These are phyloP conservation scores for Globisporangium barbulae DNA, from an alignment of 352 stramenopile species.

Conservation along the genomic window DNA sequence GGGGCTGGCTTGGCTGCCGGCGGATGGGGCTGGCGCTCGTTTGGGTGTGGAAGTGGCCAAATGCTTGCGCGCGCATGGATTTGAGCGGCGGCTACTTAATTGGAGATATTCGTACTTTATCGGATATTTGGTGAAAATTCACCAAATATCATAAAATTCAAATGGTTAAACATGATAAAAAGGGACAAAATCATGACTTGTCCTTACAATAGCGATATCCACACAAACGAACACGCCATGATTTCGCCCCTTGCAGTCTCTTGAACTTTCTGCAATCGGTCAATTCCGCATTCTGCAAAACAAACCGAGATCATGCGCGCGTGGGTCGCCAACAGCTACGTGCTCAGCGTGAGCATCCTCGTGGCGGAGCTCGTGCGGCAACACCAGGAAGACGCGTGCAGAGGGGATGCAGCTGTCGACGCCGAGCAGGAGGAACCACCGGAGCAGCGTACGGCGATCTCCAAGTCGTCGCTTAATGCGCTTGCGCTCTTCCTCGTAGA, in stretches of 20 bases:
- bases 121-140: neutral
- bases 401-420: neutral
- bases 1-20: constrained; percentile 4
- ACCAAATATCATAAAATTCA: neutral
- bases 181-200: too few species aligned
- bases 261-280: neutral
- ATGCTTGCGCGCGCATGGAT: neutral
- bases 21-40: constrained; percentile 7
- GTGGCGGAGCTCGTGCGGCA: constrained; percentile 48
- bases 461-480: constrained; percentile 31
- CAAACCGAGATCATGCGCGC: neutral
- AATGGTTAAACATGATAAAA: too few species aligned
- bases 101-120: too few species aligned
- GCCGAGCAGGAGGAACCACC: neutral
- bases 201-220: too few species aligned
- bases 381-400: constrained; percentile 31
- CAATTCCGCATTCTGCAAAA: neutral
- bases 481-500: constrained; percentile 49
- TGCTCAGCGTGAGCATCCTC: constrained; percentile 46
- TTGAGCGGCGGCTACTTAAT: neutral
- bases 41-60: constrained; percentile 2
- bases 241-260: too few species aligned
- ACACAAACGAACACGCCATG: too few species aligned
- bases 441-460: constrained; percentile 18
- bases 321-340: constrained; percentile 38